Evolutionary conservation across 768 basidiomycete genomes (phyloP).

Genomic region (Trametes cinnabarina): DNA sequence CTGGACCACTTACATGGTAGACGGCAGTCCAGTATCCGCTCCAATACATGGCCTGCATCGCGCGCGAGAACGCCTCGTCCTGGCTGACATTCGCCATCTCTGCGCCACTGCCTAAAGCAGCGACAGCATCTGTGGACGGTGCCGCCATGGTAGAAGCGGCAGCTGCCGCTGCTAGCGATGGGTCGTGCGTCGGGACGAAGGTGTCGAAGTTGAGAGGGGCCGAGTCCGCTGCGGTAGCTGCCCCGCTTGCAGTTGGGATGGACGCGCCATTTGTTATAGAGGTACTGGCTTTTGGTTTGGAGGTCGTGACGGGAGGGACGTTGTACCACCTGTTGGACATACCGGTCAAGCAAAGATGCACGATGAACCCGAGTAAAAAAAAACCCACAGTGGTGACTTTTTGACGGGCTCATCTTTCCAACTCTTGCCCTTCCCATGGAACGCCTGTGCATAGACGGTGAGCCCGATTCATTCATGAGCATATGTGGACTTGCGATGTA

Average conservation of each 20-base stretch:
- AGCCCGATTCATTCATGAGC: not conserved
- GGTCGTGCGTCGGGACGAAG: conserved; percentile 68
- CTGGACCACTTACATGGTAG: conserved; percentile 58
- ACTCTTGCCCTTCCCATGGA: conserved; percentile 63
- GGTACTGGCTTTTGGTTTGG: conserved; percentile 11
- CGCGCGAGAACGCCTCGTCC: conserved; percentile 76
- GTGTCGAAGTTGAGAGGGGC: conserved; percentile 67
- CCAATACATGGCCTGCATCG: conserved; percentile 83
- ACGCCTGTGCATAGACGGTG: conserved; percentile 39
- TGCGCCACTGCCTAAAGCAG: not conserved
- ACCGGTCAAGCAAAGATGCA: not conserved
- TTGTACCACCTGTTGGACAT: conserved; percentile 69
- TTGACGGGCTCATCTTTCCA: conserved; percentile 74
- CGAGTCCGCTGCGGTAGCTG: conserved; percentile 41
- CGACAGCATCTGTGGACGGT: not conserved
- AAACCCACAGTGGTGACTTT: conserved; percentile 63
- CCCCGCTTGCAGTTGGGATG: not conserved
- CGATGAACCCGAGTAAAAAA: not conserved
- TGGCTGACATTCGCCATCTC: conserved; percentile 43
- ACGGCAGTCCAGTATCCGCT: conserved; percentile 85
- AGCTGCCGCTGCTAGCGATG: conserved; percentile 44
- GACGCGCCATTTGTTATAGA: not conserved
- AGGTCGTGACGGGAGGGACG: conserved; percentile 39
- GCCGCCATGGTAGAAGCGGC: conserved; percentile 17
- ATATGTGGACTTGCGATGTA: not conserved